A percentile compares a stretch with the other conserved stretches of the same genome.
These are phyloP conservation scores for Candida sojae DNA, from an alignment of 1,139 yeast genomes.

Conservation along the genomic window DNA sequence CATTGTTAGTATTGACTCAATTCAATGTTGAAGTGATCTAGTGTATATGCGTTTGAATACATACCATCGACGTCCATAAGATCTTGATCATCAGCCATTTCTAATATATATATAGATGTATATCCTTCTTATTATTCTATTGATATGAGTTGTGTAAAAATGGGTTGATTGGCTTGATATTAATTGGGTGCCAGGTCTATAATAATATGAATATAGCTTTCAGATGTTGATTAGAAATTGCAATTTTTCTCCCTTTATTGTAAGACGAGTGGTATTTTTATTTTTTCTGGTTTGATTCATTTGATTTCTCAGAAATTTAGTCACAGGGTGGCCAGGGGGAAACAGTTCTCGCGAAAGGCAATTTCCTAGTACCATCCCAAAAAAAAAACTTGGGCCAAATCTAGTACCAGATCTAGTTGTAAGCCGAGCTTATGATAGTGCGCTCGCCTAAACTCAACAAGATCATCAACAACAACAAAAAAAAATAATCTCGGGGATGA, in stretches of 20 bases:
- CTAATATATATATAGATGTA: background rate
- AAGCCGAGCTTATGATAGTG: no score
- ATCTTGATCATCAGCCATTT: constrained; percentile 13
- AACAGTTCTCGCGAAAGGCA: no score
- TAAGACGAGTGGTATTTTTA: background rate
- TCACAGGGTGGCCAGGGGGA: no score
- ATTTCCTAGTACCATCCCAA: no score
- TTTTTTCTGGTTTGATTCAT: background rate
- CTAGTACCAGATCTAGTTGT: no score
- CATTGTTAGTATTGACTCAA: constrained; percentile 2
- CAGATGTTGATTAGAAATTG: constrained; percentile 1
- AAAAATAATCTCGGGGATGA: no score
- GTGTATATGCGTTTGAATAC: constrained; percentile 5
- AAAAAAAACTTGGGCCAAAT: no score
- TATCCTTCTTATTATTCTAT: background rate
- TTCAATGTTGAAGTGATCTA: no score
- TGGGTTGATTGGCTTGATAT: background rate
- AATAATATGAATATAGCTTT: no score
- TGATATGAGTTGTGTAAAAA: no score
- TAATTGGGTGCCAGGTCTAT: background rate
- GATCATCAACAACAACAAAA: background rate
- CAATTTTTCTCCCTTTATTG: background rate
- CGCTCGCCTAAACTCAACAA: background rate
- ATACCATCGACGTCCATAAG: constrained; percentile 18
- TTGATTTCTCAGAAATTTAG: no score